Base-by-base conservation (phyloP, 768 basidiomycete species). In the Russula compacta region DNA sequence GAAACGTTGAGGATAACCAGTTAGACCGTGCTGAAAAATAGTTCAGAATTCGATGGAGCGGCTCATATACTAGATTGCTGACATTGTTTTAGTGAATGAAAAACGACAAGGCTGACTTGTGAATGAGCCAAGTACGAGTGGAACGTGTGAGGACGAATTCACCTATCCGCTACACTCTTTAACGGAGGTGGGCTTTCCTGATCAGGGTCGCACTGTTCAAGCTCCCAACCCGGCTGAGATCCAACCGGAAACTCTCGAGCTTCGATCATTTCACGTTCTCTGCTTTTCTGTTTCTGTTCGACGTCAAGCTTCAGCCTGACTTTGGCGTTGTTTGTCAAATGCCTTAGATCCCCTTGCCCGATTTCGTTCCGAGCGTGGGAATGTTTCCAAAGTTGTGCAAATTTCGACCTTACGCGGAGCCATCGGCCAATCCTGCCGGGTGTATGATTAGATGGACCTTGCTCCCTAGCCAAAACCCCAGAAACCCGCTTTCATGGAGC, bases 11-110 rank as follows among this genome's bases (percentile, higher is more conserved):
- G 24, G 78, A 75, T 15, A 91, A 72, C 86, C 87, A 89, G 71
- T 79, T 81, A 29, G 88, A 82, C 43, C 89, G 80, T 33, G 89
- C 88, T 89, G 9, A 47, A 47, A 65, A 54, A 57, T 54, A 64
- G 58, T 60, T 57, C 43, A 39, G 60, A 60, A 66, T 33, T 56
- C 53, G 64, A 47, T 47, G 53, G 35, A n/a, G 42, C 24, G 59
- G 47, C 39, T 38, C 56, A 58, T 21, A 43, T 46, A 6, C n/a
- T 52, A 35, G 19, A 43, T 6, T 33, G 68, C 73, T 68, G 58
- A 85, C 87, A 91, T 79, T 89, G 88, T 65, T 79, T 82, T 56
- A 91, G 72, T 0, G 89, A 87, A 59, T 83, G 83, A 9, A 83
- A 68, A 35, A 90, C 73, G 8, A 87, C 80, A 58, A 76, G 77